phyloP scores from a whole-genome alignment of 2,329 filamentous ascomycete species.

The Colletotrichum tofieldiae region DNA sequence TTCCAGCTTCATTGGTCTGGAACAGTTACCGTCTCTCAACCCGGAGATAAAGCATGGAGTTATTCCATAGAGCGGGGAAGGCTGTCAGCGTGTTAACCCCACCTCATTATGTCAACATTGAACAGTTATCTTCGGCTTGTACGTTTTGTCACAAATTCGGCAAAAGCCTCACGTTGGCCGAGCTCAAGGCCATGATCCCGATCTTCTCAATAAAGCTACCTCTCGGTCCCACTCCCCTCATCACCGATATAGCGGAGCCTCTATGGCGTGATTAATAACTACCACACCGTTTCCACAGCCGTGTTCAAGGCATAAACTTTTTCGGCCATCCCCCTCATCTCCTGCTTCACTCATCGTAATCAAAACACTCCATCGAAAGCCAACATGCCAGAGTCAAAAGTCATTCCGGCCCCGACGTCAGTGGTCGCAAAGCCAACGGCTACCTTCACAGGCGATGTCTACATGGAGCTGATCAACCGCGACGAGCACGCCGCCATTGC shows the following conservation, averaged over 20 bases:
- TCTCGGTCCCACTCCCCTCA: neutral
- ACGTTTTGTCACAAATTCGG: neutral
- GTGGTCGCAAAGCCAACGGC: constrained; percentile 9
- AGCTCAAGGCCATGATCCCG: neutral
- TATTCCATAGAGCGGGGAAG: neutral
- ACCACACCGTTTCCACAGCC: neutral
- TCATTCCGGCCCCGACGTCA: neutral
- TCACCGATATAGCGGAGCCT: neutral
- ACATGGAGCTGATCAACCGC: constrained; percentile 7
- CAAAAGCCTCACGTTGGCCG: neutral
- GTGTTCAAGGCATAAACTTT: neutral
- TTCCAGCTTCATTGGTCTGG: neutral
- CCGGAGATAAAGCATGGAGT: neutral
- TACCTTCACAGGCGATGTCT: constrained; percentile 28
- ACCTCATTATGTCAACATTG: neutral
- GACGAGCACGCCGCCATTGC: constrained; percentile 23
- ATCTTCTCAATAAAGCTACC: neutral
- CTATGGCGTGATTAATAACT: neutral
- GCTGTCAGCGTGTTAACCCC: neutral
- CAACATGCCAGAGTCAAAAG: constrained; percentile 13
- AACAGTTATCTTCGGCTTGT: neutral
- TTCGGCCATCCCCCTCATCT: neutral
- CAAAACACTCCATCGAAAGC: neutral
- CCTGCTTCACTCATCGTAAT: no score
- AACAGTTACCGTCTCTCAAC: neutral